Base-by-base conservation (phyloP, 2,329 filamentous ascomycete genomes). In the Cladophialophora exuberans region DNA sequence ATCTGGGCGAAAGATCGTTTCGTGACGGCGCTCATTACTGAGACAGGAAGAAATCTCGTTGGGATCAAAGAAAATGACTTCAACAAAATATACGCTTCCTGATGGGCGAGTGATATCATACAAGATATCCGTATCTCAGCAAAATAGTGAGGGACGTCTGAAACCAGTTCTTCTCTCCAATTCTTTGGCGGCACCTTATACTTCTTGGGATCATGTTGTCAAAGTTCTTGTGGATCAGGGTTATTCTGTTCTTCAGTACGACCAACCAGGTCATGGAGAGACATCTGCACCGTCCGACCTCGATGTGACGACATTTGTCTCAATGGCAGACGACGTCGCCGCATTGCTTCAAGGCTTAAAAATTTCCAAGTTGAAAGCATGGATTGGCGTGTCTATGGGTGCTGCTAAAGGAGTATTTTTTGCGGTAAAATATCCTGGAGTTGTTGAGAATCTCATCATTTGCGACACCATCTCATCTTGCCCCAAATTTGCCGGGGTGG, bases 381-480 rank as follows among this genome's bases (percentile, higher is more conserved):
- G 74, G 75, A 65, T 78, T 6, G 75, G 75, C 1, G 73, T 77
- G 1, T 77, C 74, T 9, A 76, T 78, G 72, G 76, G 76, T 18
- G 76, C 72, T 6, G 68, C 73, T 0, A 71, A 67, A 1, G 72
- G 72, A 17, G 62, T 77, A 44, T 69, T 69, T 52, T 78, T 77
- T 57, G 67, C 67, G 1, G 66, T 67, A 3, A 68, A 65, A 50
- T 72, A 75, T 54, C 74, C 74, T 3, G 68, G 68, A 28, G 43
- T 75, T 3, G 65, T 77, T 7, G 49, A 66, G 46, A 72, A 70
- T 39, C 67, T 78, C 5, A 65, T 73, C 22, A 64, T 74, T 25
- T 76, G 72, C 63, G 72, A 75, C 56, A 75, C 73, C 46, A 72
- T 76, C 46, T 62, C 70, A 1, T 66, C 65, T 13, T 76, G 73